phyloP scores from a whole-genome alignment of 1,284 basidiomycete genomes.

The Trichosporon faecale region DNA sequence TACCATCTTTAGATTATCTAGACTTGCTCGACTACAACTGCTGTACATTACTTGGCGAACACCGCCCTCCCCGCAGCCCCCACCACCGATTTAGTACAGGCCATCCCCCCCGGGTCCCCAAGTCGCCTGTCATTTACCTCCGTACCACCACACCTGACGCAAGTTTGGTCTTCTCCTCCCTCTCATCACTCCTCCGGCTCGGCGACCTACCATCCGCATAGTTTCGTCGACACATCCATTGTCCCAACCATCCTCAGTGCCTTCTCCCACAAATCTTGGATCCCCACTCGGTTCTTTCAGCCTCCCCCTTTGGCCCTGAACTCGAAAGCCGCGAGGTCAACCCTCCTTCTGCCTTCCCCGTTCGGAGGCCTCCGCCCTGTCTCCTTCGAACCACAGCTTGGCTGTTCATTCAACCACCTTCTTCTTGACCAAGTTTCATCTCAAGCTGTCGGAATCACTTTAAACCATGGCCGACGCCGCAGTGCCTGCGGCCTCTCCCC shows the following conservation, averaged over 20 bases:
- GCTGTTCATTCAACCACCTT: not conserved
- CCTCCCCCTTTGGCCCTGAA: constrained; percentile 3
- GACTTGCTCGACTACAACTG: constrained; percentile 9
- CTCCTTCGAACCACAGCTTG: constrained; percentile 5
- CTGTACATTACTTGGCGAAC: constrained; percentile 9
- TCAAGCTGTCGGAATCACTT: constrained; percentile 6
- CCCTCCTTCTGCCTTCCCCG: constrained; percentile 6
- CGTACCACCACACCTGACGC: not conserved
- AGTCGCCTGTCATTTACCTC: constrained; percentile 1
- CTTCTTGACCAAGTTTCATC: not conserved
- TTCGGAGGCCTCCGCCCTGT: not conserved
- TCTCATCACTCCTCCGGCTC: not conserved
- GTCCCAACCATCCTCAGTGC: not conserved
- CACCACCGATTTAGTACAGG: not conserved
- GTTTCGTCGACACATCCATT: not conserved
- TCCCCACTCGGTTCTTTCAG: constrained; percentile 4
- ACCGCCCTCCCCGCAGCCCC: not conserved
- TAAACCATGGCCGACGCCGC: constrained; percentile 20
- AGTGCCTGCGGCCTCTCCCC: constrained; percentile 1
- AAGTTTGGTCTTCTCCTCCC: not conserved
- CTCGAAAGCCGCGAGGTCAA: constrained; percentile 8
- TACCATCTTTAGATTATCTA: constrained; percentile 9
- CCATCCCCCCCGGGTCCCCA: constrained; percentile 9
- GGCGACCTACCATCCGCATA: not conserved
- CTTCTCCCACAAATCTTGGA: not conserved